Evolutionary conservation across 352 stramenopile species (phyloP), one percentile per base, ranked within the genome.

Genomic region (Pythium plurisporium): DNA sequence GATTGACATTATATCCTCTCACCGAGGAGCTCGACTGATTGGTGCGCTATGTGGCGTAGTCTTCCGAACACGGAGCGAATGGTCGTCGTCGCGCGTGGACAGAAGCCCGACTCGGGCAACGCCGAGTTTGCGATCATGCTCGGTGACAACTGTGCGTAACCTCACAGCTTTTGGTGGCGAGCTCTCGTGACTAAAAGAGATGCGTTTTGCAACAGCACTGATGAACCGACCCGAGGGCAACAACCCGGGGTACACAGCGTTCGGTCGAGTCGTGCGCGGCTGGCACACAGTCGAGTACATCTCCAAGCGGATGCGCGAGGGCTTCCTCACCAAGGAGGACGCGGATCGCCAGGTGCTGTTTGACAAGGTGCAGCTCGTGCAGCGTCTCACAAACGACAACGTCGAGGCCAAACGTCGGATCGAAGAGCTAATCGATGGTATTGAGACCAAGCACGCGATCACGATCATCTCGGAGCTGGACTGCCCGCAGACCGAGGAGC

Each of bases 391-490:
- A 19, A 86, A 89, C 50, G 70, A 89, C 54, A 72, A 83, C 29
- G 23, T 67, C 4, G 65, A 88, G 53, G 76, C 74, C 43, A 74
- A 62, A 46, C 69, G 65, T 52, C 76, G 79, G 5, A 65, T 94
- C 7, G 84, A 94, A 58, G 79, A 89, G 64, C 74, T 94, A 25
- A 78, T 64, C 26, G 67, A 91, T 38, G 78, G 85, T 44, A 62
- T 92, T 1, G 78, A 90, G 66, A 88, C 78, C 1, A 69, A 67
- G 26, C 81, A 97, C 65, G 91, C 88, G 26, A 86, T 98, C 26
- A 86, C 98, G 20, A 86, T 99, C 38, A 96, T 98, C 56, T 95
- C 89, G 12, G 97, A 98, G 67, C 80, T 87, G 17, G 94, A 96
- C 62, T 99, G 94, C 45, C 82, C 89, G 3, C 96, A 96, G 71